phyloP scores from a whole-genome alignment of 2,329 filamentous ascomycete species.

The Botrytis tulipae region DNA sequence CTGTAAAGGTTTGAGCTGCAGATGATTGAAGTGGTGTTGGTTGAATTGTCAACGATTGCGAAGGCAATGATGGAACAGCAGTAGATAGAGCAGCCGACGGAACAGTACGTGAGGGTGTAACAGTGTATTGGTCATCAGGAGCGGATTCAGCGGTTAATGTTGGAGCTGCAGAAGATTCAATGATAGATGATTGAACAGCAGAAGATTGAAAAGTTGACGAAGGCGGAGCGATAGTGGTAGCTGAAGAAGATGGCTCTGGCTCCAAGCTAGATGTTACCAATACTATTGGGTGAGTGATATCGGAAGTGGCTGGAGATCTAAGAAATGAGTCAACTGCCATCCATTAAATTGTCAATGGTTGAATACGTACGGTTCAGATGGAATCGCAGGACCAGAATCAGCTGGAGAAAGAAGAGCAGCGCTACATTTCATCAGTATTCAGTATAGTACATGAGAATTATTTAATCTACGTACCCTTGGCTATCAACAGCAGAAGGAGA shows the following conservation, averaged over 20 bases:
- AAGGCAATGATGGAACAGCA: not conserved
- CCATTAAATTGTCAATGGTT: not conserved
- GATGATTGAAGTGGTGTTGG: constrained; percentile 1
- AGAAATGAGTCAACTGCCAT: not conserved
- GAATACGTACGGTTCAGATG: not conserved
- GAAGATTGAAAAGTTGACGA: not conserved
- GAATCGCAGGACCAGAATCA: not conserved
- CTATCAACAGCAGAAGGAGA: not conserved
- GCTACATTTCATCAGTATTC: not conserved
- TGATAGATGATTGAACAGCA: not conserved
- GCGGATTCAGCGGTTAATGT: not conserved
- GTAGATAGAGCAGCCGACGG: not conserved
- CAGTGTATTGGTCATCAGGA: not conserved
- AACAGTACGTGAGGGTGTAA: not conserved
- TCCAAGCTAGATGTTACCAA: not conserved
- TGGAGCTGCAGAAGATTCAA: not conserved
- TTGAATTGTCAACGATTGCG: not conserved
- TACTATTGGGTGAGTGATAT: not conserved
- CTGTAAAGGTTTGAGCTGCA: not conserved
- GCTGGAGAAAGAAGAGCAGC: not conserved
- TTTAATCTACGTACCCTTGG: not conserved
- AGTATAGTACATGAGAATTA: not conserved
- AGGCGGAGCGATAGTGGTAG: not conserved
- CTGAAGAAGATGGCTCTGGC: not conserved
- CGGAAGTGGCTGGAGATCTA: not conserved